Conservation (phyloP, 2,329 filamentous ascomycete species). For the Hypomyces rosellus region DNA sequence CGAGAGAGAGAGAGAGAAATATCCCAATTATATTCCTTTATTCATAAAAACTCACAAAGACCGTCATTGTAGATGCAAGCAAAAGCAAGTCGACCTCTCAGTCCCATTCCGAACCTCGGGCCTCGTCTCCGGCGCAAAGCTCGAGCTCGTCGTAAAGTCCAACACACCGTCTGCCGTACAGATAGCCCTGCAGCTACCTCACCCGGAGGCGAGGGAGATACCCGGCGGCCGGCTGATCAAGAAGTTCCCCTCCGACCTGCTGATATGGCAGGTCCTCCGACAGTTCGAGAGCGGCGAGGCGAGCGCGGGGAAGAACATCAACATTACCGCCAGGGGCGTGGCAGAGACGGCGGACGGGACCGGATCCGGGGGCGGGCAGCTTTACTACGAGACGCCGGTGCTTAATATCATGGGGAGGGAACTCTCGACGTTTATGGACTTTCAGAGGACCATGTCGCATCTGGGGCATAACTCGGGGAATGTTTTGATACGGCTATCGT, state of each 20-base stretch:
- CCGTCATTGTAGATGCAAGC: conserved; percentile 57
- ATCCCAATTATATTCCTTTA: too few species aligned
- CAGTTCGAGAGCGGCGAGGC: conserved; percentile 77
- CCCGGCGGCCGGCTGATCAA: conserved; percentile 66
- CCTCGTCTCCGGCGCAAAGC: conserved; percentile 76
- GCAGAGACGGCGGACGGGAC: conserved; percentile 52
- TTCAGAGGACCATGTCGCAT: conserved; percentile 84
- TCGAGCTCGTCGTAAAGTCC: conserved; percentile 84
- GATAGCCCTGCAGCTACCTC: conserved; percentile 79
- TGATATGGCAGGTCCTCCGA: conserved; percentile 82
- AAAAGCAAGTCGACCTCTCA: conserved; percentile 80
- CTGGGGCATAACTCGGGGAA: conserved; percentile 82
- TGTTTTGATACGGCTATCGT: conserved; percentile 70
- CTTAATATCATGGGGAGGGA: conserved; percentile 79
- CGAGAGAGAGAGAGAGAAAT: neutral
- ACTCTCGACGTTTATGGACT: conserved; percentile 66
- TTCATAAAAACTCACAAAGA: conserved; percentile 2
- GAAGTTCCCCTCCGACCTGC: conserved; percentile 82
- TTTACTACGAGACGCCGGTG: conserved; percentile 84
- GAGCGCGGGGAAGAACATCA: conserved; percentile 56
- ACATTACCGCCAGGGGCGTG: conserved; percentile 79
- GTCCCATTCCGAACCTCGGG: conserved; percentile 77
- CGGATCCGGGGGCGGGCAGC: conserved; percentile 58
- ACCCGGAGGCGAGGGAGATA: conserved; percentile 57
- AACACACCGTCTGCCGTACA: conserved; percentile 80